Evolutionary conservation across 768 basidiomycete genomes (phyloP), one percentile per base, ranked within the genome.

Genomic region (Mycena leptocephala): DNA sequence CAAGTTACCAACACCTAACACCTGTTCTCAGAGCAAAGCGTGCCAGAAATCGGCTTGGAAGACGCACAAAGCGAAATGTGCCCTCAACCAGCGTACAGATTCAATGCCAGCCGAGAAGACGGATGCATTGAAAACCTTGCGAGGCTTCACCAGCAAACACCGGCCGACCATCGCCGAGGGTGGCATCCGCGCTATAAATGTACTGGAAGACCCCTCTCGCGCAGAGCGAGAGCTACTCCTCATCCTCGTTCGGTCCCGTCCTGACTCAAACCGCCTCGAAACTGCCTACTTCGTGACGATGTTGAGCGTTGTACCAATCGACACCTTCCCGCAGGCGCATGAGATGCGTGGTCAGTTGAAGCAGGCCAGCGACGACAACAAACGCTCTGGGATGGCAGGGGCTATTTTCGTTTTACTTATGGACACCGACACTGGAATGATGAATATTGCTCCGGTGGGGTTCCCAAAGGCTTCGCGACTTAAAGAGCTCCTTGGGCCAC

Each of bases 331-430:
- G 24, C 24, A 13, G 26, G 32, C 59, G 33, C 33, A 71, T 20
- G 70, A 62, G 26, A 48, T 71, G 58, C 59, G 59, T 24, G 33
- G 33, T 0, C 70, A 71, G 56, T 28, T 71, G 70, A 71, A 71
- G 59, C 70, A 62, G 46, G 46, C 24, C 13, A 71, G 33, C 46
- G 56, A 51, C 8, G 70, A 71, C 41, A 18, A 62, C 30, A 70
- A 43, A 22, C 58, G 69, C 8, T 3, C 18, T 18, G 43, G 58
- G 32, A 46, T 51, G 58, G 43, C 59, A 0, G 69, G 58, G 8
- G 69, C 69, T 1, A 35, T 70, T n/a, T 70, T 70, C 24, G 69
- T 59, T 5, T 2, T 37, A 28, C 46, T 70, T 2, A 22, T 62
- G 41, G 58, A 70, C 26, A 35, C 22, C 14, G 59, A 70, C 14